These are phyloP conservation scores for Eragrostis tef DNA, from an alignment of 202 grass and related monocot species.

Conservation along the genomic window DNA sequence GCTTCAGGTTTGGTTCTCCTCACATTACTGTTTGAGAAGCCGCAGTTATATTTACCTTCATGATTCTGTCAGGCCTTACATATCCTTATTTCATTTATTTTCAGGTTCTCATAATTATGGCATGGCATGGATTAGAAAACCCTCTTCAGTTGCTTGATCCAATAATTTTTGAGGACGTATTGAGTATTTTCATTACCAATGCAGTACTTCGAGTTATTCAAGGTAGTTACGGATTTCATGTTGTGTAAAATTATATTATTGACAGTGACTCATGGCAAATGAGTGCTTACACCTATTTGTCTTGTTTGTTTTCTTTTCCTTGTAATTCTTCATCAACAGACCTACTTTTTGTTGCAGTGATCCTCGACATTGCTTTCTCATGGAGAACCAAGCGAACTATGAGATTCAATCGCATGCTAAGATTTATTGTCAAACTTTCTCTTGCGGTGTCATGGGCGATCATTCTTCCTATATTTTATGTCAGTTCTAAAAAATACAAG, in stretches of 20 bases:
- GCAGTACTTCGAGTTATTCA: slow-evolving; percentile 82
- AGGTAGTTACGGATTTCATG: slow-evolving; percentile 48
- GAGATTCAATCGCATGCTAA: slow-evolving; percentile 71
- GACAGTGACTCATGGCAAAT: slow-evolving; percentile 3
- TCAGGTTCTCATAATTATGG: slow-evolving; percentile 94
- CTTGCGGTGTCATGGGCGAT: slow-evolving; percentile 70
- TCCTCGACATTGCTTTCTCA: slow-evolving; percentile 81
- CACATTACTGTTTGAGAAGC: slow-evolving; percentile 13
- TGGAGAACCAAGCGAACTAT: slow-evolving; percentile 77
- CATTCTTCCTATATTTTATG: slow-evolving; percentile 77
- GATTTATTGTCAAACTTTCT: slow-evolving; percentile 79
- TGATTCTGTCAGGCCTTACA: slow-evolving; percentile 43
- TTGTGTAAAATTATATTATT: slow-evolving; percentile 10
- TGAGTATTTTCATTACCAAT: slow-evolving; percentile 97
- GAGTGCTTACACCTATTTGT: slow-evolving; percentile 22
- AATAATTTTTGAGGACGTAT: slow-evolving; percentile 72
- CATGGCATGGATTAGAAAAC: slow-evolving; percentile 81
- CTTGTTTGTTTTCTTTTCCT: neutral
- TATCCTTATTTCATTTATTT: slow-evolving; percentile 47
- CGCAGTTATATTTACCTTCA: slow-evolving; percentile 33
- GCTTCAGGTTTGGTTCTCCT: slow-evolving; percentile 71
- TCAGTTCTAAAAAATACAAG: slow-evolving; percentile 69
- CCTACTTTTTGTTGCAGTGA: slow-evolving; percentile 61
- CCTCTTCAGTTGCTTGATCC: slow-evolving; percentile 89
- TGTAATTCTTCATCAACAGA: slow-evolving; percentile 2